A percentile compares a stretch with the other conserved stretches of the same genome.
Evolutionary conservation across 1,284 basidiomycete genomes (phyloP).

Genomic region (Moniliella sp.): DNA sequence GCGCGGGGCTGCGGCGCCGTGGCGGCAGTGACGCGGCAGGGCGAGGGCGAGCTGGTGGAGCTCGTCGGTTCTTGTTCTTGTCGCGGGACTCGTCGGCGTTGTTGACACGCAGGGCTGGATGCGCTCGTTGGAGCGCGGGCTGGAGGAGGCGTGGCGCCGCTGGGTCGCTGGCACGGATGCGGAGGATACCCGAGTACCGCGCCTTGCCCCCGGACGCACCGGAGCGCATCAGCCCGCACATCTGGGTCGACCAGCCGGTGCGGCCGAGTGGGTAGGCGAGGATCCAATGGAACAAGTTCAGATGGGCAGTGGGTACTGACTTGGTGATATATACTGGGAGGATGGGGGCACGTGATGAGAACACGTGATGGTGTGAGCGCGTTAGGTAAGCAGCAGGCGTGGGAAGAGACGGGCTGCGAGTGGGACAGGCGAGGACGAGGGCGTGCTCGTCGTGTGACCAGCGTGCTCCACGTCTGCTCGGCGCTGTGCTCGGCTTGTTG

Average conservation of each 20-base stretch:
- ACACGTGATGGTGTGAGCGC: too few relatives aligned
- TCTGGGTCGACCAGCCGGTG: constrained; percentile 7
- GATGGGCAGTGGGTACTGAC: too few relatives aligned
- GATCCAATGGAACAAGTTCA: too few relatives aligned
- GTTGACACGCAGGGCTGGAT: constrained; percentile 45
- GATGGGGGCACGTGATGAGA: too few relatives aligned
- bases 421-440: too few relatives aligned
- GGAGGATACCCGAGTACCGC: constrained; percentile 35
- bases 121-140: constrained; percentile 41
- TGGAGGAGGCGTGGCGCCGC: constrained; percentile 41
- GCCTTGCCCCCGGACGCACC: constrained; percentile 2
- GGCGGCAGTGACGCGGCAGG: constrained; percentile 8
- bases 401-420: too few relatives aligned
- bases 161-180: constrained; percentile 42
- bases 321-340: too few relatives aligned
- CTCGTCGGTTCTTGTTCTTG: constrained; percentile 37
- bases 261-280: too few relatives aligned
- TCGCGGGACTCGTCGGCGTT: constrained; percentile 39
- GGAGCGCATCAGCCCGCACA: constrained; percentile 8
- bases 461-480: too few relatives aligned
- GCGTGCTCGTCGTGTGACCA: too few relatives aligned
- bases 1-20: neutral
- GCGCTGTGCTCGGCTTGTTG: too few relatives aligned
- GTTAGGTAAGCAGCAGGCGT: too few relatives aligned
- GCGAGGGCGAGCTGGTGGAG: constrained; percentile 7